These are phyloP conservation scores for Claviceps paspali DNA, from an alignment of 2,329 filamentous ascomycete genomes.

Conservation along the genomic window DNA sequence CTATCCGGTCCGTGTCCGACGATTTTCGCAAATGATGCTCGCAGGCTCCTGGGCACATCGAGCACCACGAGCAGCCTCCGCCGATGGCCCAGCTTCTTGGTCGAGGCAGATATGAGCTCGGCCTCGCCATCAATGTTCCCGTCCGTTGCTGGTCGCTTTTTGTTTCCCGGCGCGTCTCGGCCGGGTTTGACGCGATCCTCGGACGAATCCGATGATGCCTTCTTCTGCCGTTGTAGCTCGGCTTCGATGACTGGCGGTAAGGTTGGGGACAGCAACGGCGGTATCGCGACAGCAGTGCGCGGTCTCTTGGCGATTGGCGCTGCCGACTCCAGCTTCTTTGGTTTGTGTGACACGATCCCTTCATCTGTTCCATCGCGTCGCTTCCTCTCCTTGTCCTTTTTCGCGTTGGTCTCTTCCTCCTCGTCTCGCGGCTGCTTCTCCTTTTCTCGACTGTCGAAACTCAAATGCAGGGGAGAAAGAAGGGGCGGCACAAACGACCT, in stretches of 20 bases:
- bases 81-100: conserved; percentile 9
- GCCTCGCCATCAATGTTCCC: conserved; percentile 18
- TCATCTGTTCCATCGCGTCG: conserved; percentile 15
- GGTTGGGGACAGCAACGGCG: conserved; percentile 39
- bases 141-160: conserved; percentile 14
- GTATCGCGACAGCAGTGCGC: conserved; percentile 24
- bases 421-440: conserved; percentile 13
- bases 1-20: conserved; percentile 24
- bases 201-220: conserved; percentile 12
- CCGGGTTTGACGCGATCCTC: conserved; percentile 10
- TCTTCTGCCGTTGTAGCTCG: conserved; percentile 18
- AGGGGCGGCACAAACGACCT: conserved; percentile 33
- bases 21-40: conserved; percentile 29
- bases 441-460: conserved; percentile 22
- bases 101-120: background rate
- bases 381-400: conserved; percentile 18
- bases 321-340: conserved; percentile 14
- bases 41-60: conserved; percentile 31
- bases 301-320: conserved; percentile 21
- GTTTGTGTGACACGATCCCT: conserved; percentile 15
- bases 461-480: conserved; percentile 35
- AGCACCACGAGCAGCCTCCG: conserved; percentile 28
- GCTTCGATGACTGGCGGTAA: conserved; percentile 36
- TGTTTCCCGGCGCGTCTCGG: conserved; percentile 10
- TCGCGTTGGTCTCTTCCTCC: conserved; percentile 14